These are phyloP conservation scores for Geotrichum histeridarum DNA, from an alignment of 1,139 yeast genomes.

Conservation along the genomic window DNA sequence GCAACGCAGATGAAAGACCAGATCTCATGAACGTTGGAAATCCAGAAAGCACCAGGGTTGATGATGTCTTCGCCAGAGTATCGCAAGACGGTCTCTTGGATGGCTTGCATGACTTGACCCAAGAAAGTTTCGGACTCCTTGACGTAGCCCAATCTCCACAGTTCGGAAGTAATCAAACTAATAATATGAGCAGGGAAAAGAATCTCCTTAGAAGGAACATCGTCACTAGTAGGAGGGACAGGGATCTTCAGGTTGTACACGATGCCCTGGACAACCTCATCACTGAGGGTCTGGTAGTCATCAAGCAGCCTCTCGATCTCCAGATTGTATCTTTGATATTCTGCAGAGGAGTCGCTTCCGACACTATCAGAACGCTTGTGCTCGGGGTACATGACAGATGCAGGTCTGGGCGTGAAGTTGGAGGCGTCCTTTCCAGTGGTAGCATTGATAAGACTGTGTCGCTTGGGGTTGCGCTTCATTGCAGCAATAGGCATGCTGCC, in stretches of 20 bases:
- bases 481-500: slow-evolving; percentile 23
- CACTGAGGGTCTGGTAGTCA: slow-evolving; percentile 71
- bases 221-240: slow-evolving; percentile 71
- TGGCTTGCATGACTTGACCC: slow-evolving; percentile 83
- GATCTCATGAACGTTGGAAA: slow-evolving; percentile 92
- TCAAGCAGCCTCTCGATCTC: slow-evolving; percentile 50
- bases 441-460: slow-evolving; percentile 31
- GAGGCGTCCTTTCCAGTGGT: slow-evolving; percentile 25
- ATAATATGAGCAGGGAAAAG: slow-evolving; percentile 94
- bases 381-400: slow-evolving; percentile 30
- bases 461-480: slow-evolving; percentile 33
- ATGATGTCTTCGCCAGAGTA: slow-evolving; percentile 77
- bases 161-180: slow-evolving; percentile 85
- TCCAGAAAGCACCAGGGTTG: slow-evolving; percentile 95
- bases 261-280: slow-evolving; percentile 83
- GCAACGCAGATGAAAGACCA: slow-evolving; percentile 94
- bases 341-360: slow-evolving; percentile 29
- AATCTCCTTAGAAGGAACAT: slow-evolving; percentile 84
- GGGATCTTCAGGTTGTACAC: slow-evolving; percentile 88
- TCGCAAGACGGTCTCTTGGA: slow-evolving; percentile 54
- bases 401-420: slow-evolving; percentile 36
- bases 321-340: slow-evolving; percentile 34
- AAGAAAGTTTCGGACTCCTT: slow-evolving; percentile 86
- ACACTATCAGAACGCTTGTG: slow-evolving; percentile 29
- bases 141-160: slow-evolving; percentile 97